Evolutionary conservation across 192 early-diverging fungal genomes (phyloP), one percentile per base, ranked within the genome.

Genomic region (Gryganskiella cystojenkinii): DNA sequence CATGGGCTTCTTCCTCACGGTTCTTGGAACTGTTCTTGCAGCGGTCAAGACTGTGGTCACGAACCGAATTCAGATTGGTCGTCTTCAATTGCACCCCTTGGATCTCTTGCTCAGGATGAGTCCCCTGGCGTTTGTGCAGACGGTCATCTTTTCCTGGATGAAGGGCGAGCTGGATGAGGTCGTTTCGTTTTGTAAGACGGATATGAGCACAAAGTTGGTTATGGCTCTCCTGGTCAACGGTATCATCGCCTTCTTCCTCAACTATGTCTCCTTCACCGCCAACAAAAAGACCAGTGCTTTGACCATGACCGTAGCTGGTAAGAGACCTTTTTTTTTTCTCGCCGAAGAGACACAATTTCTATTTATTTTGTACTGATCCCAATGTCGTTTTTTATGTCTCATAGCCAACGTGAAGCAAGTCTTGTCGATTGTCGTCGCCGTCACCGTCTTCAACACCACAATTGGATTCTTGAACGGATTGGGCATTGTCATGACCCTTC

Each of bases 211-310:
- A 11, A 72, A 54, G 1, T 71, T 86, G 22, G 56, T 79, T 8
- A 40, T 80, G 42, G 94, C 90, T 11, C 82, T 97, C 28, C 49
- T 85, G 1, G 78, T 90, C 45, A 97, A 97, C 62, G 94, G 94
- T 11, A 66, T 86, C 9, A 87, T 96, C 59, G 95, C 95, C 13
- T 97, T 97, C 83, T 88, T 87, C 67, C 81, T 97, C 27, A 97
- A 97, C 76, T 82, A 91, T 31, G 92, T 91, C 35, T 91, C 89
- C 52, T 95, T 97, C 59, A 91, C 89, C 1, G 93, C 94, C n/a
- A 97, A 92, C 82, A 92, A 91, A 65, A 90, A 92, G 63, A 94
- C 94, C 10, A 90, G 91, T 40, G 92, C 95, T 11, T 83, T 97
- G 54, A 93, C 91, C 44, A 95, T 95, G 89, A 88, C 88, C 19